phyloP scores from a whole-genome alignment of 2,329 filamentous ascomycete species.

The Hirsutella rhossiliensis region DNA sequence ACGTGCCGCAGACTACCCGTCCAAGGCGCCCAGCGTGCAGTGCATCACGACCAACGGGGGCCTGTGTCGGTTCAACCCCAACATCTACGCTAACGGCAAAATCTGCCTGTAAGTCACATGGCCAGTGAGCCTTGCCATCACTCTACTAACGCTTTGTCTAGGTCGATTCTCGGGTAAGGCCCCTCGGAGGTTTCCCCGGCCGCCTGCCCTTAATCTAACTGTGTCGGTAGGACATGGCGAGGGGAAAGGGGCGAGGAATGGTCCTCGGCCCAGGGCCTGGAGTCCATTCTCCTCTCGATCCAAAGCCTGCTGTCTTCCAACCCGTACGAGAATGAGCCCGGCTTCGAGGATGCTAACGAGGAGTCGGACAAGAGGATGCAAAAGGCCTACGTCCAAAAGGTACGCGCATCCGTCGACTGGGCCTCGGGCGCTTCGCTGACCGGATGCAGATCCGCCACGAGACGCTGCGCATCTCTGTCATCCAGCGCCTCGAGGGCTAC shows the following conservation, averaged over 20 bases:
- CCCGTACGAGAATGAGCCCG: conserved; percentile 93
- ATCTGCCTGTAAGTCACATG: conserved; percentile 68
- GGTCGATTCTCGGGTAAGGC: conserved; percentile 72
- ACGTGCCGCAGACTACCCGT: conserved; percentile 60
- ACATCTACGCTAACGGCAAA: conserved; percentile 85
- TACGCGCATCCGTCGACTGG: conserved; percentile 18
- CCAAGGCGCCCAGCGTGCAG: conserved; percentile 47
- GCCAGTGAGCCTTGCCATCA: background rate
- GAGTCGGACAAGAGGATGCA: conserved; percentile 61
- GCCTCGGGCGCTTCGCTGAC: conserved; percentile 4
- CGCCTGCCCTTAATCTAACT: conserved; percentile 1
- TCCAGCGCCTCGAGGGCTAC: conserved; percentile 73
- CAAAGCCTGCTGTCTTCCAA: conserved; percentile 92
- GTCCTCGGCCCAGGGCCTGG: conserved; percentile 90
- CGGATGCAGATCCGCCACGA: conserved; percentile 70
- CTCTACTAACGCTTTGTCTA: conserved; percentile 18
- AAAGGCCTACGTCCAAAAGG: conserved; percentile 68
- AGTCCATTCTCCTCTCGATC: conserved; percentile 89
- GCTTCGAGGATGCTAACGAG: conserved; percentile 67
- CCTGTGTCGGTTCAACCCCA: conserved; percentile 85
- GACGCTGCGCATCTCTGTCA: conserved; percentile 72
- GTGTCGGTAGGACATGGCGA: conserved; percentile 67
- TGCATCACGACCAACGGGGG: conserved; percentile 83
- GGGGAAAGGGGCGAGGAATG: conserved; percentile 86
- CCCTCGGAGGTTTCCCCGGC: background rate